Conservation (phyloP, 2,329 filamentous ascomycete species). For the Macrophomina tecta region DNA sequence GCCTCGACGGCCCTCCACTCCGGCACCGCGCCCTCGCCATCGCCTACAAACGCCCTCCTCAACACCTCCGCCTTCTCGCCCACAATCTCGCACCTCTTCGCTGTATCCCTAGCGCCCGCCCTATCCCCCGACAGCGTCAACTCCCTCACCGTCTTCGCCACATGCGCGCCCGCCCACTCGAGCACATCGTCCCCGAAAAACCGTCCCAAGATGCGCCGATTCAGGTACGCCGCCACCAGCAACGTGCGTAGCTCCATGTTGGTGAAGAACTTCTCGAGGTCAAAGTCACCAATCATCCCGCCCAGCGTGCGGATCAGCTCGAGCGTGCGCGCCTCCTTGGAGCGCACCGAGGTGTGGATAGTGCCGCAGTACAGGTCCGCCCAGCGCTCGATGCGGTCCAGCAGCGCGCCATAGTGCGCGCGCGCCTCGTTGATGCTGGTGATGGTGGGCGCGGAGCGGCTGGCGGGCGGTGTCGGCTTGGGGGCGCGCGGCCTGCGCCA, state of each 20-base stretch:
- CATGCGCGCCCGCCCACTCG: background rate
- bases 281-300: background rate
- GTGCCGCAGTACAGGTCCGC: constrained; percentile 12
- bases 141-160: background rate
- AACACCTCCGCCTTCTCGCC: background rate
- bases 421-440: background rate
- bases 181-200: background rate
- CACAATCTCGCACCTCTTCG: background rate
- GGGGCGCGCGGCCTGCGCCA: background rate
- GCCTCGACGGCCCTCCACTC: background rate
- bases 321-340: constrained; percentile 6
- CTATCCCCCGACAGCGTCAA: background rate
- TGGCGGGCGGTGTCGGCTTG: no score
- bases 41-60: background rate
- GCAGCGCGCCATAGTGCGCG: background rate
- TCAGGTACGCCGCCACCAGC: background rate
- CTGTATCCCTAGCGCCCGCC: background rate
- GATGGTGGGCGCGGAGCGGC: no score
- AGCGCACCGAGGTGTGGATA: constrained; percentile 11
- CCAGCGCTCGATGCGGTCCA: background rate
- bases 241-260: constrained; percentile 1
- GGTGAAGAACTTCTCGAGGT: constrained; percentile 5
- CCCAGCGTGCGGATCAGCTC: background rate
- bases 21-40: background rate
- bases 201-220: background rate